Base-by-base conservation (phyloP, 2,329 filamentous ascomycete genomes). In the Alternaria alternata region DNA sequence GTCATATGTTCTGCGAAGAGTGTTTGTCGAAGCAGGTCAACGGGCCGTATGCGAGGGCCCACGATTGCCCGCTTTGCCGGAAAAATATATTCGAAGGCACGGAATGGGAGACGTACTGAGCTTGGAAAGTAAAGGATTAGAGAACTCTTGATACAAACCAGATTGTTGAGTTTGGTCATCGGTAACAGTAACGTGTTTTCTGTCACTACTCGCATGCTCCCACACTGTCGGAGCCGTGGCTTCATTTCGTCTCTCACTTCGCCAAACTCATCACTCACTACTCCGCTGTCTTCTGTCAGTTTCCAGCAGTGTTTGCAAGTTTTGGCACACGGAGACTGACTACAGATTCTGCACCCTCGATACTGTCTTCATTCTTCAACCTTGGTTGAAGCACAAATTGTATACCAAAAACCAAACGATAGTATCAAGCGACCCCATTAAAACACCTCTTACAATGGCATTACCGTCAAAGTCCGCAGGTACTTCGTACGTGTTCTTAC, bases 31-130 rank as follows among this genome's bases (percentile, higher is more conserved):
- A 46, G 28, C 54, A 47, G 20, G 20, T 57, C 43, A 44, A 52
- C 5, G 51, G 54, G 12, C 20, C 14, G 14, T 32, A 52, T 43
- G 39, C 9, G n/a, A 44, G 54, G 24, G 11, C 24, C 14, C 34
- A 52, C 36, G 20, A 46, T 14, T 57, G 54, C 36, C 47, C 54
- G 18, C 30, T 57, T 16, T 57, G 54, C 34, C 39, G 54, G 32
- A 52, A 48, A 18, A 22, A 55, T 24, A 24, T 36, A 1, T 48
- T 48, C n/a, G 12, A 44, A 44, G 18, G 51, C 18, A 7, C 36
- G 7, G 51, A 41, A 4, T 24, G 34, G 16, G 34, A 41, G 16
- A 52, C 43, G 11, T 11, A 28, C 28, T 46, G 24, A 46, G 16
- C 20, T 42, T 5, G 20, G 20, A 9, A 3, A 16, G 14, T 24